These are phyloP conservation scores for Zoysia matrella DNA, from an alignment of 202 grass and related monocot species.

Conservation along the genomic window DNA sequence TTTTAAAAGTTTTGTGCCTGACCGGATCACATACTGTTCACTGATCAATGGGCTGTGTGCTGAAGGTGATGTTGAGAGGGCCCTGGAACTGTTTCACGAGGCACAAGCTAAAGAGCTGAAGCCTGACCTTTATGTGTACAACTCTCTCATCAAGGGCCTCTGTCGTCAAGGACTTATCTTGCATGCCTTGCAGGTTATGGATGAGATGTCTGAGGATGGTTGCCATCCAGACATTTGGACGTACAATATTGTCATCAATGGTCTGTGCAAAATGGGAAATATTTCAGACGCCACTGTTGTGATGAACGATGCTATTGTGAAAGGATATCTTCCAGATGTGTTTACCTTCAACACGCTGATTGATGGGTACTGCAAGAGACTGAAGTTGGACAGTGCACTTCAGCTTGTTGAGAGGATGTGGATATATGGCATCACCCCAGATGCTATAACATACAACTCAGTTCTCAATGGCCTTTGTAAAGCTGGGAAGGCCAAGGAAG, in stretches of 20 bases:
- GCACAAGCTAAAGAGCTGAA: slow-evolving; percentile 64
- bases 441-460: slow-evolving; percentile 86
- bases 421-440: slow-evolving; percentile 68
- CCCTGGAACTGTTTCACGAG: slow-evolving; percentile 81
- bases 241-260: slow-evolving; percentile 95
- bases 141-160: slow-evolving; percentile 89
- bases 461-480: slow-evolving; percentile 93
- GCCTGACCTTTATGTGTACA: slow-evolving; percentile 69
- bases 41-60: slow-evolving; percentile 88
- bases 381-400: slow-evolving; percentile 77
- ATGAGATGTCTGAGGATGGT: slow-evolving; percentile 74
- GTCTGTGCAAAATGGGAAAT: slow-evolving; percentile 98
- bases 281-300: slow-evolving; percentile 76
- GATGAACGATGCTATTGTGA: slow-evolving; percentile 83
- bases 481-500: slow-evolving; percentile 73
- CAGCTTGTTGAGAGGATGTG: slow-evolving; percentile 90
- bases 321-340: slow-evolving; percentile 78
- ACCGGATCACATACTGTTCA: slow-evolving; percentile 84
- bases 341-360: slow-evolving; percentile 97
- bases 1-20: slow-evolving; percentile 92
- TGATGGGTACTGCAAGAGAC: slow-evolving; percentile 84
- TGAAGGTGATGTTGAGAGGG: slow-evolving; percentile 83
- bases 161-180: slow-evolving; percentile 86
- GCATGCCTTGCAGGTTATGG: slow-evolving; percentile 87
- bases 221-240: slow-evolving; percentile 78